These are phyloP conservation scores for Fusarium sambucinum DNA, from an alignment of 2,329 filamentous ascomycete genomes.

Conservation along the genomic window DNA sequence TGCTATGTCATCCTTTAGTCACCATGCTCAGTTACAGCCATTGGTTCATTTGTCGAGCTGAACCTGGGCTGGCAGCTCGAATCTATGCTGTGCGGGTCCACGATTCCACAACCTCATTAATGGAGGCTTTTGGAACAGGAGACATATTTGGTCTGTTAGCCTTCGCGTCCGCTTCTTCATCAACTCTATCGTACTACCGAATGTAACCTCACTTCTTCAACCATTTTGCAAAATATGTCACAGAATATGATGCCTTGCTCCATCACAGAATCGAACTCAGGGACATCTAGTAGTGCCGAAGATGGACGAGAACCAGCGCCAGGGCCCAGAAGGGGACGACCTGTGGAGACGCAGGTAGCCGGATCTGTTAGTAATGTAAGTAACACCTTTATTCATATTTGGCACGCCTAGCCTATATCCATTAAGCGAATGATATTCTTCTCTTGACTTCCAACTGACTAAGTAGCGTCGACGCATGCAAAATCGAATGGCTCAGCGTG, in stretches of 20 bases:
- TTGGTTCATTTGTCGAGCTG: not conserved
- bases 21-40: not conserved
- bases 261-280: not conserved
- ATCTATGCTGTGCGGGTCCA: not conserved
- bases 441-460: not conserved
- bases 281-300: not conserved
- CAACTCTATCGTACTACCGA: too few species aligned
- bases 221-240: too few species aligned
- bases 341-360: not conserved
- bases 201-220: too few species aligned
- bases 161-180: not conserved
- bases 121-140: too few species aligned
- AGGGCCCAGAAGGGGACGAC: conserved; percentile 4
- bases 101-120: not conserved
- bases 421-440: fast-evolving
- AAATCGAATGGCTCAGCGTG: conserved; percentile 22
- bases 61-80: not conserved
- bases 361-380: conserved; percentile 12
- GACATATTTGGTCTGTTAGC: conserved; percentile 1
- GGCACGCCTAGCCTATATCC: fast-evolving
- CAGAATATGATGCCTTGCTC: not conserved
- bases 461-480: conserved; percentile 12
- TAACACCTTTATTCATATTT: not conserved
- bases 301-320: not conserved
- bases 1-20: conserved; percentile 12